Conservation (phyloP, 495 filamentous ascomycete species). For the Hypoxylon lienhwacheense region DNA sequence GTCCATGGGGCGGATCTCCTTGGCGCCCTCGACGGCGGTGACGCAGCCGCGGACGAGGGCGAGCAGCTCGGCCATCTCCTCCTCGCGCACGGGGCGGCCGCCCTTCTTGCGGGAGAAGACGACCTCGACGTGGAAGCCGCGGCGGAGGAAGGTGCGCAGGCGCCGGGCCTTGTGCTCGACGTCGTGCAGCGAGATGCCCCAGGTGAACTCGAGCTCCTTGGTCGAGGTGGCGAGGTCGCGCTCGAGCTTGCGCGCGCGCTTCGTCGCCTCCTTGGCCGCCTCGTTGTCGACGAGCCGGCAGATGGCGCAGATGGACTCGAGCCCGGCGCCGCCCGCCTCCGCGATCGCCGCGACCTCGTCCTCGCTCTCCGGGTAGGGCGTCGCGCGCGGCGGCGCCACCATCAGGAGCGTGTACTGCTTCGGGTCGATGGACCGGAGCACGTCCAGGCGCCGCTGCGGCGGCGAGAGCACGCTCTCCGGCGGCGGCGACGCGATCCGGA, state of each 20-base stretch:
- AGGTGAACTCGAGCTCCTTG: conserved; percentile 83
- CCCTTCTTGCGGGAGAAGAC: conserved; percentile 51
- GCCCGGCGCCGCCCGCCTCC: background rate
- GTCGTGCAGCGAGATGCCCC: conserved; percentile 74
- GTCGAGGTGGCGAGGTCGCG: conserved; percentile 26
- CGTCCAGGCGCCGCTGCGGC: conserved; percentile 44
- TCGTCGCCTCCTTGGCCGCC: conserved; percentile 25
- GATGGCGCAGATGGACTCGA: conserved; percentile 46
- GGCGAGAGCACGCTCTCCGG: conserved; percentile 45
- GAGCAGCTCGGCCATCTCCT: conserved; percentile 43
- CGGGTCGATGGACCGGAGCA: conserved; percentile 55
- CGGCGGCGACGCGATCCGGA: conserved; percentile 59
- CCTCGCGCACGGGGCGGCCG: conserved; percentile 34
- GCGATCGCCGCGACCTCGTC: background rate
- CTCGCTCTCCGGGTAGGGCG: background rate
- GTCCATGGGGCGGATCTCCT: conserved; percentile 45
- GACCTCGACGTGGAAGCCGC: conserved; percentile 66
- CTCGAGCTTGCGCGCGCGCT: background rate
- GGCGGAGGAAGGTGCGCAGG: conserved; percentile 62
- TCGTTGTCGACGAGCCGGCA: conserved; percentile 66
- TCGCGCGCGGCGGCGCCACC: conserved; percentile 46
- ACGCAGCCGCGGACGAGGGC: conserved; percentile 36
- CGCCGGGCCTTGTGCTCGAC: conserved; percentile 61
- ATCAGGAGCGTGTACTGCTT: conserved; percentile 59
- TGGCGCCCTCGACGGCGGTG: conserved; percentile 38